Base-by-base conservation (phyloP, 345 rosid species). In the Lenwebbia sp. region DNA sequence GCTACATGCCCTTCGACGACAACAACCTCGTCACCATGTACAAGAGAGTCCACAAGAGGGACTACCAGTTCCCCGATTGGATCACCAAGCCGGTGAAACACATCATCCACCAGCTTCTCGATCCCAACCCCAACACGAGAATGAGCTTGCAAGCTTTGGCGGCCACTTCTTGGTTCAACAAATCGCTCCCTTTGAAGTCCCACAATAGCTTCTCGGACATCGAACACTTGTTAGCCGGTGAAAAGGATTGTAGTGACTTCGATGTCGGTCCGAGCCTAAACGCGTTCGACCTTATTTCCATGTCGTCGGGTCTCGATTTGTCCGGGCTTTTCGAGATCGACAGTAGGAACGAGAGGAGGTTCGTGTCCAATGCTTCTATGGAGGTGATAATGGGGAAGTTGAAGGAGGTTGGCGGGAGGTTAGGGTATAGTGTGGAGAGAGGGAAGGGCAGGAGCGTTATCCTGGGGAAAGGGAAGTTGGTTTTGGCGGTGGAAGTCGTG, bases 251-350 rank as follows among this genome's bases (percentile, higher is more conserved):
- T 53, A 58, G 53, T 26, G 86, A 83, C 70, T 52, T 70, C 21
- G 76, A 70, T 33, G 74, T 41, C 13, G 55, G 78, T 10, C 81
- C 53, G 28, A 76, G 58, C 33, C 82, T 93, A 26, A 96, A 92
- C 14, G 99, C 98, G 3, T 97, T 96, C 54, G 96, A 96, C 82
- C 88, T 97, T 86, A 96, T 97, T 54, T 92, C 94, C 1, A n/a
- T 93, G 81, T 94, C 97, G 1, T 88, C 96, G 0, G 99, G 97
- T 55, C 85, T 96, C 88, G 92, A 96, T 89, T 84, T 96, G 25
- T 95, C 99, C 0, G 92, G 96, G 28, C 86, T 96, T 56, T 93
- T 96, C 25, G 94, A 92, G 90, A 88, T 82, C 15, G 87, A 65
- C 21, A 15, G 65, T 84, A 93, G 88, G 91, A 91, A 85, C 56